Base-by-base conservation (phyloP, 106 monocot genomes). In the Dendrobium huoshanense region DNA sequence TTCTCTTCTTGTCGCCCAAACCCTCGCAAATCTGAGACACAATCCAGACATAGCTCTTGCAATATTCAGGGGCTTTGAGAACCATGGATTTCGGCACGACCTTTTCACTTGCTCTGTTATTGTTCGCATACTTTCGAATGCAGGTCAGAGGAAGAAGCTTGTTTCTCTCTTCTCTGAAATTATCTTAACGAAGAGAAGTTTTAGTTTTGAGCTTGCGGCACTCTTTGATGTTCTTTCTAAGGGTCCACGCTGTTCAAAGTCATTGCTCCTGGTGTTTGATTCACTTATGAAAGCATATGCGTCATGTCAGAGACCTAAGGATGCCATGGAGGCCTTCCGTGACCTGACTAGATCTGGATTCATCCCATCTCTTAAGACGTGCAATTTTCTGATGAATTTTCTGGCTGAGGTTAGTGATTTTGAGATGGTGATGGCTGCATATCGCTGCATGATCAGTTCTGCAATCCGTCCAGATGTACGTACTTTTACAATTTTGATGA, bases 331-430 rank as follows among this genome's bases (percentile, higher is more conserved):
- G 74, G 75, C 80, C 2, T 88, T 98, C 41, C 68, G 81, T 22
- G 49, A 82, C 45, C 65, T 91, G 41, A 43, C 68, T 6, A 56
- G 22, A 19, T 82, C 80, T 29, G 92, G 90, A 3, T 75, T 85
- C 81, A 19, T 73, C 16, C 89, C 92, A 0, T 81, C 84, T 3
- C 67, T 84, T 3, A 85, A 79, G 77, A 78, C 88, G 6, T 92
- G 89, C 64, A 90, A 91, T 78, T 85, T 89, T 67, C 87, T 98
- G 25, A 64, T 98, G 55, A 95, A 91, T 31, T 82, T 79, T 64
- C 33, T 91, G 9, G 77, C 83, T 42, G 72, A 85, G 24, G 42
- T 16, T 22, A 84, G 84, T 56, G 81, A 85, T 29, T 43, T 77
- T 48, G 87, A 84, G 74, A 72, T 78, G 75, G 85, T 86, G 27